Evolutionary conservation across 2,329 filamentous ascomycete species (phyloP), one percentile per base, ranked within the genome.

Genomic region (Aspergillus pseudoterreus): DNA sequence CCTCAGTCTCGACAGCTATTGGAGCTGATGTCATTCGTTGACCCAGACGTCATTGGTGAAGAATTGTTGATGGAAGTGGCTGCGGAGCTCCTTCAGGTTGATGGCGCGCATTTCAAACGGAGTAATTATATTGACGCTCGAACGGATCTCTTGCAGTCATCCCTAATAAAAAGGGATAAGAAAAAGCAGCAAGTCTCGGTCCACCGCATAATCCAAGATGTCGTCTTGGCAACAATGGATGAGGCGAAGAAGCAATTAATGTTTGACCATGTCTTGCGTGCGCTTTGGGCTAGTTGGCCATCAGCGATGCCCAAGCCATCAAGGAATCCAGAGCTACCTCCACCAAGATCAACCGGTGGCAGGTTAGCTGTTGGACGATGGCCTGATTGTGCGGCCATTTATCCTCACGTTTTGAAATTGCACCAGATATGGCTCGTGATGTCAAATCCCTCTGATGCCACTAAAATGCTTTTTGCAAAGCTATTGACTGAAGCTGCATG

Each of bases 201-300:
- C 4, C 60, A 67, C 49, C 54, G 58, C 24, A 56, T 67, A 10
- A 49, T 67, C 5, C 63, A 67, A 57, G 63, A 65, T 50, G 57
- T 55, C 3, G 38, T 61, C n/a, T 49, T 56, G 42, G 58, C 57
- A 14, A 51, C 43, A 46, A 61, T 65, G 55, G 45, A 58, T 52
- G 51, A 5, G 49, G 46, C 38, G n/a, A 55, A 19, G 33, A 60
- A 53, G 53, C 51, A 35, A 12, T 47, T 35, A 5, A 48, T 49
- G 22, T 56, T 58, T 47, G 21, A 55, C 52, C 21, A 51, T 19
- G 27, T 56, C 41, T 47, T 53, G 43, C n/a, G 43, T 19, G 35
- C 54, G 41, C 50, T 61, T 50, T 57, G 54, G 60, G 50, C 50
- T 11, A 44, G 53, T 22, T 63, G 60, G 58, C 61, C 50, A 30